A percentile compares a stretch with the other conserved stretches of the same genome.
Evolutionary conservation across 1,284 basidiomycete genomes (phyloP).

Genomic region (Cystobasidiaceae sp.): DNA sequence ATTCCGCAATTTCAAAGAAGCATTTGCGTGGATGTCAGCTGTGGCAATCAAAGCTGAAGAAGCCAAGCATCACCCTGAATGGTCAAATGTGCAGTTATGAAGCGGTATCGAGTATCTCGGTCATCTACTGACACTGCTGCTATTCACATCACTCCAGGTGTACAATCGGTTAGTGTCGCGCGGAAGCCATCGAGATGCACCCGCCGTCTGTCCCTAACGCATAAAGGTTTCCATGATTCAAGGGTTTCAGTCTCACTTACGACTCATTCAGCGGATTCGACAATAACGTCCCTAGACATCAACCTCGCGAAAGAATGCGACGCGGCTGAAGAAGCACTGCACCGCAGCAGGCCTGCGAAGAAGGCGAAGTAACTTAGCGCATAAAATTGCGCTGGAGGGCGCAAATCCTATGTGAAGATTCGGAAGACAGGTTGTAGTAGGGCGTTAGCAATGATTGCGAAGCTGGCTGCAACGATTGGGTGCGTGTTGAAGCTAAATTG

Average conservation of each 20-base stretch:
- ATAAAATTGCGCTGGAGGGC: too few species aligned
- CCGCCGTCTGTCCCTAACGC: background rate
- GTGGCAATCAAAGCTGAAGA: constrained; percentile 19
- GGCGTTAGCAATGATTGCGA: background rate
- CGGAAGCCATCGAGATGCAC: background rate
- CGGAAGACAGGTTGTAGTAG: background rate
- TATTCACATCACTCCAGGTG: constrained; percentile 13
- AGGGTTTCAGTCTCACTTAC: constrained; percentile 23
- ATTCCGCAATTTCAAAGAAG: constrained; percentile 29
- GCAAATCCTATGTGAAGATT: background rate
- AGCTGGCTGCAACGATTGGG: constrained; percentile 20
- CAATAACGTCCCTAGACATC: constrained; percentile 14
- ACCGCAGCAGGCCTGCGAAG: background rate
- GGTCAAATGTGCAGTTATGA: constrained; percentile 12
- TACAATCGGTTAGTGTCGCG: constrained; percentile 6
- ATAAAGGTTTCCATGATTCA: background rate
- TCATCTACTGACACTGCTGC: background rate
- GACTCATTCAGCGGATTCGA: constrained; percentile 22
- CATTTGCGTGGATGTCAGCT: constrained; percentile 14
- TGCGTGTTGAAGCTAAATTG: background rate
- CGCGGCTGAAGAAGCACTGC: constrained; percentile 6
- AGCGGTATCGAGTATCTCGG: background rate
- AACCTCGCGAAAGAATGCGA: constrained; percentile 26
- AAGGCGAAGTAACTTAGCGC: too few species aligned
- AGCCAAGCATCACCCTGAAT: constrained; percentile 28